Evolutionary conservation across 2,329 filamentous ascomycete species (phyloP).

Genomic region (Talaromyces sp.): DNA sequence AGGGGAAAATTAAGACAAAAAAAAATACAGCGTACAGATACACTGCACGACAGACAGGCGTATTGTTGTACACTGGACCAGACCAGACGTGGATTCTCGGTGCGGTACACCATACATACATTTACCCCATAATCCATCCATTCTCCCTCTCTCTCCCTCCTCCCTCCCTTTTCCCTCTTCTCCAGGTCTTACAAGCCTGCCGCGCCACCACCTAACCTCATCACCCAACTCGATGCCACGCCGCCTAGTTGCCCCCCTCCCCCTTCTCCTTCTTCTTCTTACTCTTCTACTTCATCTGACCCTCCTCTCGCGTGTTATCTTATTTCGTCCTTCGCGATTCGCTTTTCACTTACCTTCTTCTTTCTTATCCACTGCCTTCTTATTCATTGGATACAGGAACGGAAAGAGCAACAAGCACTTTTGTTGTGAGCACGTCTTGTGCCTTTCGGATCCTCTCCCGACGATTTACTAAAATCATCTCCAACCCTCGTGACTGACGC

Average conservation of each 20-base stretch:
- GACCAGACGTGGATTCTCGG: not conserved
- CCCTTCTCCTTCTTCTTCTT: constrained; percentile 10
- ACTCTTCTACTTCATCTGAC: constrained; percentile 15
- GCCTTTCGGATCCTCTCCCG: not conserved
- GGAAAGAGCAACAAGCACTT: not conserved
- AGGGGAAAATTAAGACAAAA: not conserved
- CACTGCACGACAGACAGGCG: not conserved
- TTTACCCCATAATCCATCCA: constrained; percentile 12
- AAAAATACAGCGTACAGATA: not conserved
- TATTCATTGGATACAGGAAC: not conserved
- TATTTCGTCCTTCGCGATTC: constrained; percentile 10
- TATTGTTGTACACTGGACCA: not conserved
- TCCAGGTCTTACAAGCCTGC: constrained; percentile 18
- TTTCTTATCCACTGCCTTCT: not conserved
- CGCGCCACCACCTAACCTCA: constrained; percentile 14
- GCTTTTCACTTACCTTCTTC: constrained; percentile 16
- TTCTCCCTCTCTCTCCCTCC: not conserved
- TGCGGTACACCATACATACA: not conserved
- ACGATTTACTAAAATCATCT: constrained; percentile 1
- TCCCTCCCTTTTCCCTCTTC: constrained; percentile 9
- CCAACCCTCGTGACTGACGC: constrained; percentile 4
- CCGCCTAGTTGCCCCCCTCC: constrained; percentile 21
- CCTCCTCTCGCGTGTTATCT: constrained; percentile 19
- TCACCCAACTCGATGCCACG: constrained; percentile 19
- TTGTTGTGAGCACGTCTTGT: not conserved